Base-by-base conservation (phyloP, 2,329 filamentous ascomycete species). In the Talaromyces sp. region DNA sequence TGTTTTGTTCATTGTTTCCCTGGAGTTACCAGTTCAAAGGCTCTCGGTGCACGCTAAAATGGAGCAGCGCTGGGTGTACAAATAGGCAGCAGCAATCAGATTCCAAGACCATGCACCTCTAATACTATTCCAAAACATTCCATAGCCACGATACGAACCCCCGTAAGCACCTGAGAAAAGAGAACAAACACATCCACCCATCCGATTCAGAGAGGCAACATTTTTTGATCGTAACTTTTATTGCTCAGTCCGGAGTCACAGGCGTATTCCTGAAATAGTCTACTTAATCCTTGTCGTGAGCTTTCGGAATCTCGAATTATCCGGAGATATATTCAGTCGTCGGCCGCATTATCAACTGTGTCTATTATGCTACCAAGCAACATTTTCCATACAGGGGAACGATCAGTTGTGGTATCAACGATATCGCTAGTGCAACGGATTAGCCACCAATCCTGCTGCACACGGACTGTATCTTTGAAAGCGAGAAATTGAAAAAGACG, bases 321-420 rank as follows among this genome's bases (percentile, higher is more conserved):
- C 14, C 5, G 28, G 5, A 31, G 8, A 9, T 3, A 28, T 42
- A 1, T 31, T 31, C 25, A 31, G 46, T 50, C 56, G n/a, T 58
- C 56, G 14, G 6, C 21, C 31, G 21, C 42, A 44, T 40, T 21
- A 44, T 58, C 56, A n/a, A 58, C 18, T 8, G 56, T 44, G 21
- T 25, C 39, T 12, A 58, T 33, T 21, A 58, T 33, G 9, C 56
- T 33, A 11, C 56, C 56, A 58, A 58, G 56, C 35, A 58, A 16
- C 56, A 58, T 58, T 42, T 58, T 58, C 56, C 56, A 58, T 1
- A 58, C 39, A 33, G 37, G 39, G 39, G 56, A 58, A 33, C 25
- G n/a, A 33, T 58, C 25, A 25, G n/a, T 44, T 44, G 37, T 40
- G 31, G n/a, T 42, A 58, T 58, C 56, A 16, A 58, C 56, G 23